These are phyloP conservation scores for Gentiana dahurica DNA, from an alignment of 257 asterid species.

Conservation along the genomic window DNA sequence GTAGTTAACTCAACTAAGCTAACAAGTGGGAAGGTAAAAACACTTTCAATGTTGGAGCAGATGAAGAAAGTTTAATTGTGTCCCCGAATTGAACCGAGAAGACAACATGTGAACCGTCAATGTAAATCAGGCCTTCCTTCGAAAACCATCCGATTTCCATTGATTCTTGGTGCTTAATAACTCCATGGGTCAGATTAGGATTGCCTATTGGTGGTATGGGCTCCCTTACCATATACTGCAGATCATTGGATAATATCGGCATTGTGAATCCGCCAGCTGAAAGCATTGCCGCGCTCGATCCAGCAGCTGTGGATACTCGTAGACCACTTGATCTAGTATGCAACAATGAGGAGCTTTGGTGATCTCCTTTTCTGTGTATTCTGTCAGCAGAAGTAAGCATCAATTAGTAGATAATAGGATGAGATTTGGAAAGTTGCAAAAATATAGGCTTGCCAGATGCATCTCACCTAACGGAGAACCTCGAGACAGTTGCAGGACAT, in stretches of 20 bases:
- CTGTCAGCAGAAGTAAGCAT: conserved; percentile 26
- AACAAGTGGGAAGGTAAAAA: conserved; percentile 43
- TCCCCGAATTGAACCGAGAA: conserved; percentile 61
- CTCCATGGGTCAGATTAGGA: conserved; percentile 34
- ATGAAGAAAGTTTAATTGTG: conserved; percentile 51
- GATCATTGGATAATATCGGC: conserved; percentile 76
- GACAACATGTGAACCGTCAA: conserved; percentile 79
- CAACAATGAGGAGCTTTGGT: conserved; percentile 27
- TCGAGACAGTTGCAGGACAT: conserved; percentile 60
- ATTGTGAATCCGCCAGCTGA: conserved; percentile 71
- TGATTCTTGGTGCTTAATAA: conserved; percentile 33
- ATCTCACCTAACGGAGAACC: conserved; percentile 55
- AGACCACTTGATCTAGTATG: conserved; percentile 90
- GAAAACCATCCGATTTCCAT: conserved; percentile 73
- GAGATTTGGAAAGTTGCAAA: not conserved
- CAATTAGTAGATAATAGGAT: not conserved
- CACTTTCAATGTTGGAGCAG: conserved; percentile 58
- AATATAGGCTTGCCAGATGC: not conserved
- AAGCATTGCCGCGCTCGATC: conserved; percentile 93
- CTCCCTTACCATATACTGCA: conserved; percentile 86
- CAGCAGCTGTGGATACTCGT: conserved; percentile 87
- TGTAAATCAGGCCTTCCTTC: conserved; percentile 46
- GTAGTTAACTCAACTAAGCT: conserved; percentile 5
- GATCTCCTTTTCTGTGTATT: conserved; percentile 24
- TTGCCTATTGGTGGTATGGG: conserved; percentile 52